A percentile compares a stretch with the other conserved stretches of the same genome.
Evolutionary conservation across 2,329 filamentous ascomycete species (phyloP).

Genomic region (Trichoderma cornu-damae): DNA sequence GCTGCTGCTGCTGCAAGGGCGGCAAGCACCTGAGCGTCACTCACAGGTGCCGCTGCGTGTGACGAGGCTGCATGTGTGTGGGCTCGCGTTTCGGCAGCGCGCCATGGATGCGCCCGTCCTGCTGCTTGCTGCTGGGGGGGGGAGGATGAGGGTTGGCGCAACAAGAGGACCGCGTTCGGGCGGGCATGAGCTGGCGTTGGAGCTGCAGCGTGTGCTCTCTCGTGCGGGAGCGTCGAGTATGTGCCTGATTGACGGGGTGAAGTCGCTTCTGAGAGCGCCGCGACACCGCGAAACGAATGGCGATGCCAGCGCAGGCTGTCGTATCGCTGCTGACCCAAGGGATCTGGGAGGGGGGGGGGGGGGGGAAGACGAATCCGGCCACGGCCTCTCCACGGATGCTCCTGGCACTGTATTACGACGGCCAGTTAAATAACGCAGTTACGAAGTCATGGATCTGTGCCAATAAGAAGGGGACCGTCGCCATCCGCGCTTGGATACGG

Average conservation of each 20-base stretch:
- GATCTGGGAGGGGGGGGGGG: not conserved
- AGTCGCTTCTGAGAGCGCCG: not conserved
- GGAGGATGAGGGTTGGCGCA: conserved; percentile 7
- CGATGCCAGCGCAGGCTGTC: not conserved
- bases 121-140: not conserved
- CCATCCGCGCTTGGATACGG: conserved; percentile 2
- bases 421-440: conserved; percentile 16
- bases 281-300: not conserved
- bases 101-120: too few relatives aligned
- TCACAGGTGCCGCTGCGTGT: conserved; percentile 9
- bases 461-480: not conserved
- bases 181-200: not conserved
- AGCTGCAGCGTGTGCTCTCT: conserved; percentile 6
- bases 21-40: conserved; percentile 9
- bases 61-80: conserved; percentile 6
- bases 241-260: not conserved
- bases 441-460: conserved; percentile 14
- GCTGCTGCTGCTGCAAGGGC: conserved; percentile 15
- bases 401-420: not conserved
- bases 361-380: not conserved
- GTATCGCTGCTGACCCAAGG: not conserved
- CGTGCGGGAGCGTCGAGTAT: not conserved
- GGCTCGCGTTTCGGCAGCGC: not conserved
- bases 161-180: not conserved
- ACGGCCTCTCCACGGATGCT: not conserved